Percentiles rank a stretch among this genome's conserved stretches.
Conservation (phyloP, 2,329 filamentous ascomycete genomes). For the Lachnellula hyalina region DNA sequence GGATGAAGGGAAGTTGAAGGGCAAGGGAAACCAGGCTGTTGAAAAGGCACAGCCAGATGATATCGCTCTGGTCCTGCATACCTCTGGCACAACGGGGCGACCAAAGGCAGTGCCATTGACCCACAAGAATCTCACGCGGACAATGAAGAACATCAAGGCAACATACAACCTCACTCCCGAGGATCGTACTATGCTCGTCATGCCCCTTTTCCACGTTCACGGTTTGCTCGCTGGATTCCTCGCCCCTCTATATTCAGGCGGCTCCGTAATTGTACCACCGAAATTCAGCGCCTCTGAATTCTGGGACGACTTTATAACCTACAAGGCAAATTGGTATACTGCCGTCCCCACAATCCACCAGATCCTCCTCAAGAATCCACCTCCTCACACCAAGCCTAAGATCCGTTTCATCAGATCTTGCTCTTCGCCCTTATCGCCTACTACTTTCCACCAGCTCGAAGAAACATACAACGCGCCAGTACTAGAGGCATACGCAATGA, state of each 20-base stretch:
- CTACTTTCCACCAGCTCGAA: constrained; percentile 75
- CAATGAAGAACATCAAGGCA: constrained; percentile 75
- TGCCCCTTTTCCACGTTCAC: constrained; percentile 88
- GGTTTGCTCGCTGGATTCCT: constrained; percentile 81
- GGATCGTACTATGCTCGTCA: constrained; percentile 80
- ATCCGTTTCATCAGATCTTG: constrained; percentile 88
- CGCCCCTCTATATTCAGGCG: constrained; percentile 68
- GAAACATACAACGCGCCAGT: constrained; percentile 72
- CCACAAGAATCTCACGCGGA: constrained; percentile 73
- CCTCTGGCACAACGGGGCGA: constrained; percentile 76
- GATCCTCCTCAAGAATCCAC: constrained; percentile 70
- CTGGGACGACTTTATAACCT: constrained; percentile 69
- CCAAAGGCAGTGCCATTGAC: constrained; percentile 82
- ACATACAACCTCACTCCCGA: constrained; percentile 67
- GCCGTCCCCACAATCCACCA: constrained; percentile 92
- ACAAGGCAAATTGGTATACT: constrained; percentile 86
- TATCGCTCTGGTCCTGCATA: constrained; percentile 76
- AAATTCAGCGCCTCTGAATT: constrained; percentile 81
- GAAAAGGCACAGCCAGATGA: constrained; percentile 65
- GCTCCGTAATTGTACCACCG: constrained; percentile 71
- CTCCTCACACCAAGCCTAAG: constrained; percentile 60
- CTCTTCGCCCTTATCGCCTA: constrained; percentile 77
- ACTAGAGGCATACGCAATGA: constrained; percentile 89
- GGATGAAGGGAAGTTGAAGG: constrained; percentile 61
- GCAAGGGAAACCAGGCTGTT: constrained; percentile 42